Base-by-base conservation (phyloP, 139 green algal species). In the Monoraphidium neglectum region DNA sequence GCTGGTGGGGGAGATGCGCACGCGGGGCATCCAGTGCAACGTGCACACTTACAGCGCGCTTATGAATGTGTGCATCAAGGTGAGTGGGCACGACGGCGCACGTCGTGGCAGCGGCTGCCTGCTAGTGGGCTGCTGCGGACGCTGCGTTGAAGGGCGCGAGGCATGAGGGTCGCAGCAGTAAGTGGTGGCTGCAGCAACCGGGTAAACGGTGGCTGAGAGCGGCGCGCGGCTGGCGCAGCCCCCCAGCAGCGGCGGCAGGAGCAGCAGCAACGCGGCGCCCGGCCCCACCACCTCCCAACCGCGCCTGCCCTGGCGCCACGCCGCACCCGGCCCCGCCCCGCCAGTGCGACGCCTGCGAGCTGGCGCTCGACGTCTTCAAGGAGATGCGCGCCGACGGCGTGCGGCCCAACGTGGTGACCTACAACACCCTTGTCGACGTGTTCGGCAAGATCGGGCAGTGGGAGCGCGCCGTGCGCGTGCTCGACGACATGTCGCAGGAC, bases 11-110 rank as follows among this genome's bases (percentile, higher is more conserved):
- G 86, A 90, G 57, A 87, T 90, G 83, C 77, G 80, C 38, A 51
- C 51, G 2, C 61, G 76, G 10, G 70, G 77, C 33, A 70, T 87
- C 26, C 63, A 80, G 24, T 87, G 81, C 74, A 86, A 83, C 68
- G 70, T 82, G 49, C 84, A 89, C 77, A 88, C 84, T 16, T 91
- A 92, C 84, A 83, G 69, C 24, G 84, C 87, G 32, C 79, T 92
- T 15, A 85, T 92, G 70, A 81, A 87, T 12, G 82, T 88, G 0
- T 85, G 86, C 60, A 83, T 89, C 74, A 92, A 88, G 73, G 87
- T 81, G 36, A 77, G 82, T 15, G 88, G 83, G 71, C 80, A 88
- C 70, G 79, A 36, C 8, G 46, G 53, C 53, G 46, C 49, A 35
- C 33, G 64, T 53, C 15, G 36, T 16, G 60, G 30, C 54, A 16